Base-by-base conservation (phyloP, 768 basidiomycete genomes). In the Paxillus involutus region DNA sequence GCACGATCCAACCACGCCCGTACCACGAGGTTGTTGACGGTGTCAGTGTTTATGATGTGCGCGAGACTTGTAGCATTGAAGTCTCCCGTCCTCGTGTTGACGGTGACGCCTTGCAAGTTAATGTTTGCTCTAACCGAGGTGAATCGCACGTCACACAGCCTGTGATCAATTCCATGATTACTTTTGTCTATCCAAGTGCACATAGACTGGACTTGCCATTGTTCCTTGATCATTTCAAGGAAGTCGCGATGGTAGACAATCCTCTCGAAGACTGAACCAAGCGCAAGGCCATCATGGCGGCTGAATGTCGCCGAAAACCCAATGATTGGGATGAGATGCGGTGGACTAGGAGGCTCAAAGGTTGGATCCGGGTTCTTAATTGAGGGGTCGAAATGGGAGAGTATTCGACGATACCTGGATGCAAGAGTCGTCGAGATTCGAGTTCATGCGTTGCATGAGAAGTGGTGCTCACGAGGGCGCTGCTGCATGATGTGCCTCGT, bases 261-360 rank as follows among this genome's bases (percentile, higher is more conserved):
- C 46, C 79, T 78, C 63, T 97, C 84, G 63, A 96, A 98, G 1
- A 97, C 87, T 3, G 88, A 86, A 6, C 91, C 87, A 4, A 98
- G 80, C 2, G 94, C 91, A 2, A 95, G 75, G 5, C 93, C 90
- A 60, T 98, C 96, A 59, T 95, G 91, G 29, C 96, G 81, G 59
- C 85, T 87, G 73, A 97, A 97, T 0, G 96, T 98, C 2, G 96
- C 96, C 50, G 93, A 94, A 67, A 98, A 97, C 0, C 95, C 96
- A 43, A 98, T 79, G 47, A 97, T 85, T 3, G 95, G 93, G 26
- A 95, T 82, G 41, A 74, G 73, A 62, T 83, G 75, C 12, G 68
- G 65, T 37, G 73, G 67, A 42, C 52, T 53, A 24, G 75, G 76
- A 42, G 75, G 66, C n/a, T 65, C 49, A 49, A 76, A 67, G 44